Evolutionary conservation across 106 monocot genomes (phyloP).

Genomic region (Allium fistulosum): DNA sequence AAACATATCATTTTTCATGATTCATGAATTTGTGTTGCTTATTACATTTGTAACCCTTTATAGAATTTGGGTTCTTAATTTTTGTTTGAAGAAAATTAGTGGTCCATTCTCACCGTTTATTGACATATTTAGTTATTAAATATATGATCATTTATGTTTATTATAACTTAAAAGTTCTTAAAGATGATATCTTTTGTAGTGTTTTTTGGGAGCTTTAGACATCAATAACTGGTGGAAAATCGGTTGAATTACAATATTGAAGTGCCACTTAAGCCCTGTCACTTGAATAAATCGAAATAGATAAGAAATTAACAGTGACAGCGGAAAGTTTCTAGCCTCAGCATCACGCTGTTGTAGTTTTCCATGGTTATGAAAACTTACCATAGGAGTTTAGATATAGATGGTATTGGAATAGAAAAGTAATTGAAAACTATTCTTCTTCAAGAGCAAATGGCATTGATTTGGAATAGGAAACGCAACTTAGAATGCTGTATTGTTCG

Average conservation of each 20-base stretch:
- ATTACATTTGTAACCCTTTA: too few species aligned
- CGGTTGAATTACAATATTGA: too few species aligned
- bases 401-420: slow-evolving; percentile 51
- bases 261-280: too few species aligned
- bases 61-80: too few species aligned
- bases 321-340: not conserved
- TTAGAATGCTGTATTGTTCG: slow-evolving; percentile 47
- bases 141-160: not conserved
- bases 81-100: too few species aligned
- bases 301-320: not conserved
- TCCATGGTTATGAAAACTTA: not conserved
- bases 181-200: too few species aligned
- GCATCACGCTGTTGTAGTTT: not conserved
- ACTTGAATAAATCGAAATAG: not conserved
- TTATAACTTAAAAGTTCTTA: not conserved
- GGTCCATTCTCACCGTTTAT: not conserved
- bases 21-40: too few species aligned
- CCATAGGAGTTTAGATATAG: slow-evolving; percentile 10
- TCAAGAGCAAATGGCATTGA: slow-evolving; percentile 73
- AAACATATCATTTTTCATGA: too few species aligned
- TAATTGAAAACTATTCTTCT: slow-evolving; percentile 52
- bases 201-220: too few species aligned
- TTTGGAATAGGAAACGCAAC: slow-evolving; percentile 36
- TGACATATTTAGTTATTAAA: not conserved
- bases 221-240: not conserved